Base-by-base conservation (phyloP, 345 rosid species). In the Rhizophora apiculata region DNA sequence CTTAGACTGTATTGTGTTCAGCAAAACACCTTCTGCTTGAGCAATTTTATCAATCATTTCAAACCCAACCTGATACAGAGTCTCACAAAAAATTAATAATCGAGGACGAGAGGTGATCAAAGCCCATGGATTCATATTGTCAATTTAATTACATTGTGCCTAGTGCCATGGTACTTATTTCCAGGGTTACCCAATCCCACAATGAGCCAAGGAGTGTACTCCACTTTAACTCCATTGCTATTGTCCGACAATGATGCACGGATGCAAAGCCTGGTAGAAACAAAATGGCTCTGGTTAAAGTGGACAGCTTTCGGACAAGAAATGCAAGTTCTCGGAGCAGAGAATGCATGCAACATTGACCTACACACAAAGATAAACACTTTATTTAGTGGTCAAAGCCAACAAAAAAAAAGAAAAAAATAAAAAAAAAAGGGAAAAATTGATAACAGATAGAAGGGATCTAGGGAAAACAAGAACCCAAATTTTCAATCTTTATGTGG, bases 151-250 rank as follows among this genome's bases (percentile, higher is more conserved):
- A 93, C 98, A 85, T 90, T 93, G 86, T 93, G 98, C 76, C 98
- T 80, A 55, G 98, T 93, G 74, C 96, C 97, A 62, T 85, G 85
- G 83, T 89, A 93, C 89, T 93, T 93, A 72, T 72, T 90, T 63
- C 98, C 98, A 6, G 98, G 98, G 69, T 93, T 93, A 0, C 98
- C 98, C 83, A 90, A 72, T n/a, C 98, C 98, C 37, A 88, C 97
- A 69, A 93, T 76, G 54, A 90, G 86, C 97, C 98, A 93, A 39
- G 97, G 98, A 7, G 98, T 87, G 52, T 87, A 89, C 74, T 93
- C 98, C 60, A 84, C 69, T 79, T 87, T 82, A 72, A 74, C 78
- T 61, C 85, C 78, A 66, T 78, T 77, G 74, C 63, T 61, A 52
- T 76, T 80, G 66, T 69, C 79, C 0, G 79, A 70, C 46, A 77